phyloP scores from a whole-genome alignment of 768 basidiomycete species.

The Phallus indusiatus region DNA sequence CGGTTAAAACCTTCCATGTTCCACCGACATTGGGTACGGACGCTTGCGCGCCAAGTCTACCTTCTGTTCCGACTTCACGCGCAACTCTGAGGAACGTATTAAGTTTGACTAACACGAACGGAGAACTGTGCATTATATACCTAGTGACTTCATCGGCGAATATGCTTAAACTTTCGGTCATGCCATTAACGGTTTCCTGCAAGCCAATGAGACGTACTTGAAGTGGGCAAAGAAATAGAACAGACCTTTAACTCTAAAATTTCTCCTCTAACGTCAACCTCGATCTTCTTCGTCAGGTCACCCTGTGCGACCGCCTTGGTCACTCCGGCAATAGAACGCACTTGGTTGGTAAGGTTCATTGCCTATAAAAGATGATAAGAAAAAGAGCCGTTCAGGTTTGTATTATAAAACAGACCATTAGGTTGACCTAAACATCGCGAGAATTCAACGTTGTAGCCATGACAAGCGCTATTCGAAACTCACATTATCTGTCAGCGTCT shows the following conservation, averaged over 20 bases:
- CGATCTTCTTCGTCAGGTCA: slow-evolving; percentile 88
- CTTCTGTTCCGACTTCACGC: slow-evolving; percentile 95
- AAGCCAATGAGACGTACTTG: too few species aligned
- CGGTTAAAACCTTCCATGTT: slow-evolving; percentile 95
- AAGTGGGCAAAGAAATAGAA: background rate
- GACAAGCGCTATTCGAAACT: too few species aligned
- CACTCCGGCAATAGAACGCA: slow-evolving; percentile 85
- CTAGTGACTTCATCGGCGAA: slow-evolving; percentile 30
- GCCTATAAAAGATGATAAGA: slow-evolving; percentile 39
- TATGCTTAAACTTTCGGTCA: too few species aligned
- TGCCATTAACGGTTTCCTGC: too few species aligned
- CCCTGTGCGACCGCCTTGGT: slow-evolving; percentile 93
- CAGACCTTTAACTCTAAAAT: slow-evolving; percentile 55
- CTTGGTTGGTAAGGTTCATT: slow-evolving; percentile 85
- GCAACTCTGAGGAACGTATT: slow-evolving; percentile 50
- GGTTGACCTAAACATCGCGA: slow-evolving; percentile 9
- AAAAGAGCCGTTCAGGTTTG: background rate
- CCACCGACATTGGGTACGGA: slow-evolving; percentile 90
- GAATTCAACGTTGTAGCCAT: too few species aligned
- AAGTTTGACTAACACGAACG: background rate
- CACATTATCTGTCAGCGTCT: slow-evolving; percentile 69
- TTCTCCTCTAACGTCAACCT: slow-evolving; percentile 86
- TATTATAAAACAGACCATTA: slow-evolving; percentile 9
- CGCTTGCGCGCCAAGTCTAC: slow-evolving; percentile 88
- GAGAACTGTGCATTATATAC: background rate